These are phyloP conservation scores for Cyberlindnera americana DNA, from an alignment of 805 yeast genomes.

Conservation along the genomic window DNA sequence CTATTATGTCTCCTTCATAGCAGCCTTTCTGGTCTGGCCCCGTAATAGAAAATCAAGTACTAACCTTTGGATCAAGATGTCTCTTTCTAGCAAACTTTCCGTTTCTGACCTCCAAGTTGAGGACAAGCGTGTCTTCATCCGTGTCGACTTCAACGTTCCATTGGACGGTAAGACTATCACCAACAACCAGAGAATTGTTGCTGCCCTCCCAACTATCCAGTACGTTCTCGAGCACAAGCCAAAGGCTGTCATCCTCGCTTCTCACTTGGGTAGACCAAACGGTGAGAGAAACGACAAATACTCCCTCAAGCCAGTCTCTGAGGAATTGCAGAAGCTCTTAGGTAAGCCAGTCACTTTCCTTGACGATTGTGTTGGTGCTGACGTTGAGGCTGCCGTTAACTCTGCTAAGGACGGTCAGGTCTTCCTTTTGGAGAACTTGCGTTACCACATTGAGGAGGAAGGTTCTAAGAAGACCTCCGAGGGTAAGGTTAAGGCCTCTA, in stretches of 20 bases:
- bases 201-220: slow-evolving; percentile 97
- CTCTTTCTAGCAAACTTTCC: slow-evolving; percentile 88
- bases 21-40: too few relatives aligned
- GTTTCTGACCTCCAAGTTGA: slow-evolving; percentile 85
- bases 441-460: slow-evolving; percentile 98
- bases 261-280: slow-evolving; percentile 99
- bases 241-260: slow-evolving; percentile 86
- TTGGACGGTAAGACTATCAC: slow-evolving; percentile 95
- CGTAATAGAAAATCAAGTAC: not conserved
- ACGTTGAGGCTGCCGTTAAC: slow-evolving; percentile 78
- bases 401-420: slow-evolving; percentile 75
- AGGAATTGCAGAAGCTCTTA: slow-evolving; percentile 79
- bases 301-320: slow-evolving; percentile 91
- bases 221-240: slow-evolving; percentile 91
- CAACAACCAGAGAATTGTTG: slow-evolving; percentile 99
- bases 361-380: slow-evolving; percentile 87
- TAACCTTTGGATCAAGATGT: slow-evolving; percentile 47
- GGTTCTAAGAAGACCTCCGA: slow-evolving; percentile 92
- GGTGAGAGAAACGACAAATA: slow-evolving; percentile 84
- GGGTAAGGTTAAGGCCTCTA: slow-evolving; percentile 88
- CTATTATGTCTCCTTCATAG: too few relatives aligned
- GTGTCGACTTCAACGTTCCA: slow-evolving; percentile 96
- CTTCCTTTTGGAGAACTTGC: slow-evolving; percentile 91
- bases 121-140: slow-evolving; percentile 95
- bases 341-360: slow-evolving; percentile 75